phyloP scores from a whole-genome alignment of 768 basidiomycete genomes.

The Macrocybe gigantea region DNA sequence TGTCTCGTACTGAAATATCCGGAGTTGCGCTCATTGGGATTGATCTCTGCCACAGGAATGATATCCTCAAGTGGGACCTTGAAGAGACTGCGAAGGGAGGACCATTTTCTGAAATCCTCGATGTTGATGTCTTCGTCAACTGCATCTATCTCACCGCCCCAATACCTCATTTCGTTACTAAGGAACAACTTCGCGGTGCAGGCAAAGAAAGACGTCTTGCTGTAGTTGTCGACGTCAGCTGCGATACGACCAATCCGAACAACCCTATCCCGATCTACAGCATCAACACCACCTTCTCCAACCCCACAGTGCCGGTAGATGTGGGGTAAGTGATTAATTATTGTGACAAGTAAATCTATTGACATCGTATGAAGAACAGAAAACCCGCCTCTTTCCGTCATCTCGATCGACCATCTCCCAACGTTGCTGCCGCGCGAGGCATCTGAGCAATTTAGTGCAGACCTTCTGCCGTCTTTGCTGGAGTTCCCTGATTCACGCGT shows the following conservation, averaged over 20 bases:
- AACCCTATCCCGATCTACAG: slow-evolving; percentile 96
- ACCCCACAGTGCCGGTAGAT: slow-evolving; percentile 85
- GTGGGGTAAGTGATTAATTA: slow-evolving; percentile 53
- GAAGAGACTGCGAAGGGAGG: slow-evolving; percentile 96
- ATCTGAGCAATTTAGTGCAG: slow-evolving; percentile 90
- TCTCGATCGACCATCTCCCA: slow-evolving; percentile 96
- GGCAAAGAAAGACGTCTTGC: slow-evolving; percentile 63
- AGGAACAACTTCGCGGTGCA: slow-evolving; percentile 64
- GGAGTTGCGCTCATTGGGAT: slow-evolving; percentile 2
- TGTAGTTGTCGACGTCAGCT: slow-evolving; percentile 95
- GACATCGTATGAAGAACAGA: slow-evolving; percentile 33
- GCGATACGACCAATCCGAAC: slow-evolving; percentile 98
- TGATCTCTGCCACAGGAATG: slow-evolving; percentile 46
- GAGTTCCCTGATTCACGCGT: slow-evolving; percentile 75
- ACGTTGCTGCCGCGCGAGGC: slow-evolving; percentile 93
- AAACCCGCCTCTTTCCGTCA: slow-evolving; percentile 70
- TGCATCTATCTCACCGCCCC: slow-evolving; percentile 93
- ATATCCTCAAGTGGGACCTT: slow-evolving; percentile 98
- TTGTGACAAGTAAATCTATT: background rate
- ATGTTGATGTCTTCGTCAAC: slow-evolving; percentile 97
- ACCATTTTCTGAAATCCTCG: slow-evolving; percentile 91
- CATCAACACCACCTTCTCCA: slow-evolving; percentile 89
- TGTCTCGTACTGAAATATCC: slow-evolving; percentile 23
- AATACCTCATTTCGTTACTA: slow-evolving; percentile 80
- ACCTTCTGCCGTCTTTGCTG: slow-evolving; percentile 82